Evolutionary conservation across 176 grass and related monocot species (phyloP), one percentile per base, ranked within the genome.

Genomic region (Cenchrus purpureus): DNA sequence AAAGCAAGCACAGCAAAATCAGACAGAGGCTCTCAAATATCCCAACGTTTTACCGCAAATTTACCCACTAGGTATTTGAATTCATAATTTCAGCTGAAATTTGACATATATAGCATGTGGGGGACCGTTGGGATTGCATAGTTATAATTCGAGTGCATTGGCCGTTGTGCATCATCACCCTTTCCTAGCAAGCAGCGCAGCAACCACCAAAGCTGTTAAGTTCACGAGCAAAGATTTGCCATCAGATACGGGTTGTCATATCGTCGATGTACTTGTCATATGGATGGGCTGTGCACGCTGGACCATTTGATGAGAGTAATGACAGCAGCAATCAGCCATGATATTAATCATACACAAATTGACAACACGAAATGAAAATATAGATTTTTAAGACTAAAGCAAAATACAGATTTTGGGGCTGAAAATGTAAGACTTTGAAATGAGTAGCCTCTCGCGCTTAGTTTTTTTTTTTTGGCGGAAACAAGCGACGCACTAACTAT

Each of bases 121-220:
- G 19, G 56, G 7, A 59, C 19, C 52, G 4, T 25, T 25, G 22
- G 14, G 52, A 54, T 15, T 54, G 13, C 14, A 25, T 25, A 25
- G 22, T 52, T 52, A 52, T 52, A 44, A 44, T 44, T 44, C 6
- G 43, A 44, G 43, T 53, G 13, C 13, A 54, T 54, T 3, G 20
- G 8, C 20, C 58, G 31, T 68, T 42, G 14, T 10, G 70, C n/a
- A 9, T 29, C 46, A 52, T 25, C 22, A 25, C 22, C 44, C 59
- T 4, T 12, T 32, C 43, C 22, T 79, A 46, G 25, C 57, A 63
- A 49, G 22, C 22, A 25, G 22, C 22, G 12, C 16, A 8, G 64
- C 52, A 68, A 68, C 79, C 12, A 77, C 43, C 71, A 4, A 12
- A 68, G 55, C 52, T 81, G 22, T 58, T 40, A 75, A 31, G 42